Evolutionary conservation across 2,329 filamentous ascomycete species (phyloP).

Genomic region (Botrytis galanthina): DNA sequence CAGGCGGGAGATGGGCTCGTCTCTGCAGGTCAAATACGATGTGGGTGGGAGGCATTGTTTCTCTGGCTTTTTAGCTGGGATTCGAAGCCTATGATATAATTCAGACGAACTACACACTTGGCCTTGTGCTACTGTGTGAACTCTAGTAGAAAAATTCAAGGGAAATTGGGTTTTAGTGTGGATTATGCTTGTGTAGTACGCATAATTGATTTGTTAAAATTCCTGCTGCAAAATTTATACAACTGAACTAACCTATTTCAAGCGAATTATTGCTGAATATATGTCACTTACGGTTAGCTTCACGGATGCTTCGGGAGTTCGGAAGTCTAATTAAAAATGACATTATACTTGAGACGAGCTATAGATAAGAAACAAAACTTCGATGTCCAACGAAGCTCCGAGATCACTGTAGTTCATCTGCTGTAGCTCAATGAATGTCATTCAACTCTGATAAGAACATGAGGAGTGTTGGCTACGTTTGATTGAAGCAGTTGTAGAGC

Average conservation of each 20-base stretch:
- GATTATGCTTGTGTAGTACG: background rate
- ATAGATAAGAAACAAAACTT: background rate
- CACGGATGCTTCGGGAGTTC: rapidly evolving
- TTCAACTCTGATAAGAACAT: background rate
- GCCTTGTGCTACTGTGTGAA: background rate
- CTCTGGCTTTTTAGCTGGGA: background rate
- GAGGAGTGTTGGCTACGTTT: background rate
- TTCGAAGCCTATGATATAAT: background rate
- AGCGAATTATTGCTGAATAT: background rate
- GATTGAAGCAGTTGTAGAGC: background rate
- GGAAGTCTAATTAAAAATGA: background rate
- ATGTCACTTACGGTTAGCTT: background rate
- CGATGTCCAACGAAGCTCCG: background rate
- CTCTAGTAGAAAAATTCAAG: background rate
- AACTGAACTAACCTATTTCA: background rate
- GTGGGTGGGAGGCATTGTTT: background rate
- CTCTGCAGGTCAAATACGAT: constrained; percentile 77
- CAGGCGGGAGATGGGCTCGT: background rate
- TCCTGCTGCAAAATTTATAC: background rate
- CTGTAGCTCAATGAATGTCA: background rate
- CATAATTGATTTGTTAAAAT: rapidly evolving
- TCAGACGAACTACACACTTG: background rate
- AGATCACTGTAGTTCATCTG: background rate
- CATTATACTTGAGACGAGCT: background rate
- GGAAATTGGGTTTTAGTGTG: background rate